A percentile compares a stretch with the other conserved stretches of the same genome.
Evolutionary conservation across 305 asterid species (phyloP).

Genomic region (Fraxinus dipetala): DNA sequence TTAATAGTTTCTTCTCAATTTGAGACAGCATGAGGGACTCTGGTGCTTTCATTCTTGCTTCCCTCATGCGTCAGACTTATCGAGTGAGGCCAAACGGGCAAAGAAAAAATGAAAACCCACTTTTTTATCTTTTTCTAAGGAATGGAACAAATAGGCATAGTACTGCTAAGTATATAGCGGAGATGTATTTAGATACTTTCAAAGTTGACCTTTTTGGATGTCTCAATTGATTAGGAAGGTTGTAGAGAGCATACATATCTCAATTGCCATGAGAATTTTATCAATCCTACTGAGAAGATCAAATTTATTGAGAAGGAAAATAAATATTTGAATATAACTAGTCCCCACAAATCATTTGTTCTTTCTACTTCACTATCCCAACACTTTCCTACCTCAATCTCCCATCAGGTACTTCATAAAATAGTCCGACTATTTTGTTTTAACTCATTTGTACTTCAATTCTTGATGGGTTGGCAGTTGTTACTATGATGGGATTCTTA

Average conservation of each 20-base stretch:
- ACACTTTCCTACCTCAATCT: neutral
- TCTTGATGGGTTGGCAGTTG: neutral
- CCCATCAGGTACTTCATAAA: neutral
- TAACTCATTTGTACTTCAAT: neutral
- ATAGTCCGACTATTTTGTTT: neutral
- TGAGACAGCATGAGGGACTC: conserved; percentile 59
- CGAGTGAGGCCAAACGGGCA: conserved; percentile 68
- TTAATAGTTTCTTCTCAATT: neutral
- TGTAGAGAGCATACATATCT: too few relatives aligned
- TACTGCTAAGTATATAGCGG: too few relatives aligned
- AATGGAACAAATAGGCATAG: too few relatives aligned
- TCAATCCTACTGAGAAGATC: too few relatives aligned
- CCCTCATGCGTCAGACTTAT: conserved; percentile 43
- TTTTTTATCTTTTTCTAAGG: neutral
- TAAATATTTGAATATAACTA: too few relatives aligned
- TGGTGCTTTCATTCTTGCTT: conserved; percentile 64
- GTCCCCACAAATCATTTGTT: neutral
- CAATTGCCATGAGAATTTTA: too few relatives aligned
- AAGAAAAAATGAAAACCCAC: neutral
- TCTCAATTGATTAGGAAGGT: too few relatives aligned
- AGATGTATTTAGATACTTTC: too few relatives aligned
- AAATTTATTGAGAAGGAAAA: too few relatives aligned
- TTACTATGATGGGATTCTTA: neutral
- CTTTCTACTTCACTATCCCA: neutral
- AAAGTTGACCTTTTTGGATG: too few relatives aligned